These are phyloP conservation scores for Gossypium davidsonii DNA, from an alignment of 441 rosid genomes.

Conservation along the genomic window DNA sequence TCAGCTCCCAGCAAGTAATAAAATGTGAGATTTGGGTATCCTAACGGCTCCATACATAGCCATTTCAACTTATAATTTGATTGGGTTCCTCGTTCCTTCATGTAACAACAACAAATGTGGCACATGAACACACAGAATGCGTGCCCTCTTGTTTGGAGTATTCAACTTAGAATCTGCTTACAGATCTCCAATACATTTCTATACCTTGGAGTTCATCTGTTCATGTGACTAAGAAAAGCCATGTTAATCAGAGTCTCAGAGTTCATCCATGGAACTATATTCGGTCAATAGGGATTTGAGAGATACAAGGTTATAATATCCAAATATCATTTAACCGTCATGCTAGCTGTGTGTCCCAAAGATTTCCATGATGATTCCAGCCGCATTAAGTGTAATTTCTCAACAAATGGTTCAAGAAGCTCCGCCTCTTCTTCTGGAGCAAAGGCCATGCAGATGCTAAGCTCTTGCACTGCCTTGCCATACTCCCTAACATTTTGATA, in stretches of 20 bases:
- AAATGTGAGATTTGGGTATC: not conserved
- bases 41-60: not conserved
- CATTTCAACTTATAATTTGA: not conserved
- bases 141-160: not conserved
- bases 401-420: slow-evolving; percentile 57
- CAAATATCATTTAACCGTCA: slow-evolving; percentile 41
- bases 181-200: not conserved
- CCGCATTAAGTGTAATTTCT: slow-evolving; percentile 68
- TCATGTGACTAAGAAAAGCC: not conserved
- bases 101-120: not conserved
- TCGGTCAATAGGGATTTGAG: not conserved
- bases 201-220: not conserved
- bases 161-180: not conserved
- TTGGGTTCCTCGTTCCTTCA: not conserved
- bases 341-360: slow-evolving; percentile 39
- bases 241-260: not conserved
- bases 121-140: not conserved
- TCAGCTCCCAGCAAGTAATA: not conserved
- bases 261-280: not conserved
- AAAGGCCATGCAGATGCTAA: slow-evolving; percentile 86
- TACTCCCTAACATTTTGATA: slow-evolving; percentile 40
- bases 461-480: slow-evolving; percentile 76
- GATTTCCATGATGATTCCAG: slow-evolving; percentile 64
- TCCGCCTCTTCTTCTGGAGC: slow-evolving; percentile 66
- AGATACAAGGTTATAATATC: not conserved